Evolutionary conservation across 257 asterid species (phyloP).

Genomic region (Jaltomata sinuosa): DNA sequence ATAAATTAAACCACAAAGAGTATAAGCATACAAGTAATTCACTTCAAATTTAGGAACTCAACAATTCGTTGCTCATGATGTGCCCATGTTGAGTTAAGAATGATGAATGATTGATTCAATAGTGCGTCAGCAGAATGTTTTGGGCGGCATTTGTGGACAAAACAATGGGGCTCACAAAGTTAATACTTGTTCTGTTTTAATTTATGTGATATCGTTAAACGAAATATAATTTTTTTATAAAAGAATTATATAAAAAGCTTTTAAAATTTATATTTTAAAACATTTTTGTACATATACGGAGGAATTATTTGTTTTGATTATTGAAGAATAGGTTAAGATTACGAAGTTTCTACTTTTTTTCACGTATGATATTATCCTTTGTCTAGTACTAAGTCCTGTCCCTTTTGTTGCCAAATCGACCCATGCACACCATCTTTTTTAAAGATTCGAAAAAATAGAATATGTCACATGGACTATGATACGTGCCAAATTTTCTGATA

Average conservation of each 20-base stretch:
- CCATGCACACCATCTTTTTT: not conserved
- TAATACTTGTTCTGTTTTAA: rapidly evolving
- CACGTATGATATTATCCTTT: not conserved
- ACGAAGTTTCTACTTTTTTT: not conserved
- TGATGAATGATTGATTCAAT: not conserved
- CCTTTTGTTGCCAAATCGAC: not conserved
- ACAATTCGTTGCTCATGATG: not conserved
- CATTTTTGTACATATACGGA: no score
- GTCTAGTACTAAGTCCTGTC: not conserved
- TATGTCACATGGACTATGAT: not conserved
- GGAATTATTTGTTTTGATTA: not conserved
- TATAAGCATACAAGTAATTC: not conserved
- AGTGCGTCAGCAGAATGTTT: not conserved
- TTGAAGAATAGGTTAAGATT: not conserved
- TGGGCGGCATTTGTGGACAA: not conserved
- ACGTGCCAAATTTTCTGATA: not conserved
- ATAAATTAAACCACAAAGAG: no score
- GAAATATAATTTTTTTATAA: no score
- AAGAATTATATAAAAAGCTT: no score
- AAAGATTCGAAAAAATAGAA: not conserved
- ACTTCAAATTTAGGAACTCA: not conserved
- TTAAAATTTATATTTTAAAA: no score
- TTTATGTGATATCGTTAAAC: no score
- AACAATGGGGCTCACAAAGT: not conserved
- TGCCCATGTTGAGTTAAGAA: not conserved